Conservation (phyloP, 2,329 filamentous ascomycete genomes). For the Exophiala xenobiotica region DNA sequence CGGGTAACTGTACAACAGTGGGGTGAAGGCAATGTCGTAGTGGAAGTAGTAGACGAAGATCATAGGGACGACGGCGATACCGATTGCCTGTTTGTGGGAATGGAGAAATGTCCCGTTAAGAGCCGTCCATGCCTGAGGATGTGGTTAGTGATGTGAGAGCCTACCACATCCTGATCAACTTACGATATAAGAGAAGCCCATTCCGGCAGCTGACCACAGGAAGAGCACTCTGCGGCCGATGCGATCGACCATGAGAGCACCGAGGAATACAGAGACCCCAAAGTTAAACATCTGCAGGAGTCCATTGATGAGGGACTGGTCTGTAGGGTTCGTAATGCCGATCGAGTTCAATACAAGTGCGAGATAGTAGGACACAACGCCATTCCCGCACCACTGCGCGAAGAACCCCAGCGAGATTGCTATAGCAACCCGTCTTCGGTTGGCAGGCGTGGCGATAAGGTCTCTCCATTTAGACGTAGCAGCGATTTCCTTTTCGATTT, state of each 20-base stretch:
- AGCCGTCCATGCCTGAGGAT: too few relatives aligned
- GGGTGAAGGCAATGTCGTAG: constrained; percentile 38
- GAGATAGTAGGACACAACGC: constrained; percentile 43
- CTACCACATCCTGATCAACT: too few relatives aligned
- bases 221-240: constrained; percentile 46
- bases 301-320: constrained; percentile 45
- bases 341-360: constrained; percentile 38
- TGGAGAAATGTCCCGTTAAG: constrained; percentile 38
- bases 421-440: constrained; percentile 56
- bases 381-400: constrained; percentile 58
- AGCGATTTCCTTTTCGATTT: neutral
- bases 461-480: constrained; percentile 50
- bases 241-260: constrained; percentile 41
- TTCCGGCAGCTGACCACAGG: constrained; percentile 41
- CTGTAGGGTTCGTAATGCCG: constrained; percentile 38
- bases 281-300: constrained; percentile 42
- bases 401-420: constrained; percentile 54
- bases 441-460: constrained; percentile 60
- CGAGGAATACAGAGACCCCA: constrained; percentile 34
- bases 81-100: constrained; percentile 33
- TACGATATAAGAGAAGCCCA: constrained; percentile 45
- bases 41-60: constrained; percentile 41
- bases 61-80: constrained; percentile 41
- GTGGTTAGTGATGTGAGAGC: too few relatives aligned
- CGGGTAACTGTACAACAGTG: constrained; percentile 40